Evolutionary conservation across 2,329 filamentous ascomycete genomes (phyloP).

Genomic region (Fusarium torulosum): DNA sequence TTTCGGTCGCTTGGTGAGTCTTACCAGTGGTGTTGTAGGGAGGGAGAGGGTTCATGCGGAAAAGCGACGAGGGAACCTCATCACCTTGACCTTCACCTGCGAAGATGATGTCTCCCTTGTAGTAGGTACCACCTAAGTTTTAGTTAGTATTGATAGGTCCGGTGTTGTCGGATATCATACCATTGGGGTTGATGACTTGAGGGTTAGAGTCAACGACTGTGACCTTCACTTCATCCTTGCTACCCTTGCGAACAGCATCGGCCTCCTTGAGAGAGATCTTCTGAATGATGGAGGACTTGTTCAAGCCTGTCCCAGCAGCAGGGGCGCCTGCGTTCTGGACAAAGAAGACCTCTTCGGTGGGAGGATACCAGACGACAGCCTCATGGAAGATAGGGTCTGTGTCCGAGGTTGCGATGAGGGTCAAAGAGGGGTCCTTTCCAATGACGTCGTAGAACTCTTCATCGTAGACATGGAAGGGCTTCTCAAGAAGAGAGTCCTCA

Average conservation of each 20-base stretch:
- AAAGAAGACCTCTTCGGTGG: slow-evolving; percentile 67
- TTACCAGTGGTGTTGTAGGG: slow-evolving; percentile 65
- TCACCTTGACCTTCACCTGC: slow-evolving; percentile 64
- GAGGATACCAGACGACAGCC: slow-evolving; percentile 63
- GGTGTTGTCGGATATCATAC: slow-evolving; percentile 34
- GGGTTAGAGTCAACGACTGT: slow-evolving; percentile 59
- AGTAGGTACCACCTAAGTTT: slow-evolving; percentile 61
- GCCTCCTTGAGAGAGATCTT: slow-evolving; percentile 63
- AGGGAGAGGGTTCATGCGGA: slow-evolving; percentile 47
- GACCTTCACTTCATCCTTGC: slow-evolving; percentile 56
- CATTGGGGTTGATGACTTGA: slow-evolving; percentile 63
- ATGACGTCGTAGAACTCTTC: slow-evolving; percentile 64
- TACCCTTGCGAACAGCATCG: slow-evolving; percentile 44
- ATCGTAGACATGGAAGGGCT: slow-evolving; percentile 57
- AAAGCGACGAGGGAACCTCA: slow-evolving; percentile 44
- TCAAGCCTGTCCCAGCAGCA: slow-evolving; percentile 62
- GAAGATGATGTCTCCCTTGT: slow-evolving; percentile 62
- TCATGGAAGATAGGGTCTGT: slow-evolving; percentile 66
- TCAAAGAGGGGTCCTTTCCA: slow-evolving; percentile 62
- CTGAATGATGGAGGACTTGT: slow-evolving; percentile 63
- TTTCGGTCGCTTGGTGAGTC: neutral
- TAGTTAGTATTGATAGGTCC: neutral
- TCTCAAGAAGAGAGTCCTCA: slow-evolving; percentile 33
- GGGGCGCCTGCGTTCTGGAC: slow-evolving; percentile 63
- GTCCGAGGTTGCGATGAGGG: slow-evolving; percentile 60